phyloP scores from a whole-genome alignment of 805 yeast genomes.

The Pichia membranifaciens region DNA sequence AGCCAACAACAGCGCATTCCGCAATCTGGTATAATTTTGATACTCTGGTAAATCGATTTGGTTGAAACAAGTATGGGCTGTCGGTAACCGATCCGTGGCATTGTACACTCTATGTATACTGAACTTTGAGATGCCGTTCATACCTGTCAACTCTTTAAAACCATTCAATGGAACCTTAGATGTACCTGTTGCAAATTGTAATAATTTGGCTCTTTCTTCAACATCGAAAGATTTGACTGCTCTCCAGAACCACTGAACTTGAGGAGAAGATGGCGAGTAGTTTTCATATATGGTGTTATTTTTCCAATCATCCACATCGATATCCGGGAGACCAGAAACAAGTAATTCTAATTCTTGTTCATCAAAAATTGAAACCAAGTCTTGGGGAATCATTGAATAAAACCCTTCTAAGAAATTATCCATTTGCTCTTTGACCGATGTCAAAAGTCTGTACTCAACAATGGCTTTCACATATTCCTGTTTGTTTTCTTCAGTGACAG shows the following conservation, averaged over 20 bases:
- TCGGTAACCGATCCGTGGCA: constrained; percentile 77
- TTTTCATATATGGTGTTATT: constrained; percentile 75
- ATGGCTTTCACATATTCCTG: constrained; percentile 80
- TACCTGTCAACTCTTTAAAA: constrained; percentile 82
- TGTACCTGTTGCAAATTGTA: constrained; percentile 97
- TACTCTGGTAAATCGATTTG: constrained; percentile 92
- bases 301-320: constrained; percentile 95
- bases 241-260: constrained; percentile 96
- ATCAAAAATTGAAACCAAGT: constrained; percentile 78
- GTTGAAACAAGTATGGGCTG: constrained; percentile 96
- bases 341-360: constrained; percentile 92
- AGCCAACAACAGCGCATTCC: constrained; percentile 76
- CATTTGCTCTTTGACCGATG: constrained; percentile 83
- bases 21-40: constrained; percentile 77
- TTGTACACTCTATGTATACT: constrained; percentile 89
- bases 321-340: constrained; percentile 92
- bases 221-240: constrained; percentile 90
- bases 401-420: constrained; percentile 81
- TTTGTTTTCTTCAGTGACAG: constrained; percentile 88
- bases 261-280: constrained; percentile 76
- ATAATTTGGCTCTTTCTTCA: constrained; percentile 88
- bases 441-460: constrained; percentile 79
- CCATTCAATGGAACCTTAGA: constrained; percentile 94
- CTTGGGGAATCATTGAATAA: constrained; percentile 82
- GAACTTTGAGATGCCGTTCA: constrained; percentile 79